Conservation (phyloP, 192 early-diverging fungal species). For the Kickxella alabastrina region DNA sequence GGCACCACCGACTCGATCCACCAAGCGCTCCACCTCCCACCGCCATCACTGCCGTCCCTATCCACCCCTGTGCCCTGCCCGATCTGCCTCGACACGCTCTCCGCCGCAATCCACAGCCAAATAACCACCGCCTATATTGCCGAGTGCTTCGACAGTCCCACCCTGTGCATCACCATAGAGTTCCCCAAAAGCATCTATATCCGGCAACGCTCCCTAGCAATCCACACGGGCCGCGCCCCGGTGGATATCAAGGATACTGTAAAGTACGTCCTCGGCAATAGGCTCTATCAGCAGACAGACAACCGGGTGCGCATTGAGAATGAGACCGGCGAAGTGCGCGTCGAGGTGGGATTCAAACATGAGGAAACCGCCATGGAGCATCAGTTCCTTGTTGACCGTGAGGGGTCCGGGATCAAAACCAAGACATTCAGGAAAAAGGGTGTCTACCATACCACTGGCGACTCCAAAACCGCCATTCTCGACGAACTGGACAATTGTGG, state of each 20-base stretch:
- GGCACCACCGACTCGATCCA: background rate
- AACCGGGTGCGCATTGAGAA: background rate
- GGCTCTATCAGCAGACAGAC: background rate
- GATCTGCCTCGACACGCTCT: slow-evolving; percentile 25
- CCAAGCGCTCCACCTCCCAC: background rate
- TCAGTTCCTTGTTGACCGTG: slow-evolving; percentile 22
- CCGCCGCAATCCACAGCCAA: background rate
- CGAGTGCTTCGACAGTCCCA: slow-evolving; percentile 17
- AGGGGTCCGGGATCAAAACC: slow-evolving; percentile 9
- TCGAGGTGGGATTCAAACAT: slow-evolving; percentile 32
- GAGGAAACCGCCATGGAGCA: slow-evolving; percentile 17
- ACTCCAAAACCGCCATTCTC: slow-evolving; percentile 10
- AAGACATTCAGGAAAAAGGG: slow-evolving; percentile 25
- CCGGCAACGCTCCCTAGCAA: slow-evolving; percentile 26
- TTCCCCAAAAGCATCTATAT: slow-evolving; percentile 39
- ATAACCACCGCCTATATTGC: slow-evolving; percentile 7
- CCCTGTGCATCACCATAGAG: slow-evolving; percentile 21
- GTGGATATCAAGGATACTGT: slow-evolving; percentile 36
- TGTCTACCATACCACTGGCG: slow-evolving; percentile 8
- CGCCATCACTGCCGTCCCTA: too few relatives aligned
- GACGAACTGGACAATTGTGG: slow-evolving; percentile 12
- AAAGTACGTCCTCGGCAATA: slow-evolving; percentile 18
- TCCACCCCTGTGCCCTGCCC: slow-evolving; percentile 22
- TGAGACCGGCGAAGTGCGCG: slow-evolving; percentile 26
- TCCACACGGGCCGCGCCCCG: background rate